These are phyloP conservation scores for Sherardia arvensis DNA, from an alignment of 257 asterid genomes.

Conservation along the genomic window DNA sequence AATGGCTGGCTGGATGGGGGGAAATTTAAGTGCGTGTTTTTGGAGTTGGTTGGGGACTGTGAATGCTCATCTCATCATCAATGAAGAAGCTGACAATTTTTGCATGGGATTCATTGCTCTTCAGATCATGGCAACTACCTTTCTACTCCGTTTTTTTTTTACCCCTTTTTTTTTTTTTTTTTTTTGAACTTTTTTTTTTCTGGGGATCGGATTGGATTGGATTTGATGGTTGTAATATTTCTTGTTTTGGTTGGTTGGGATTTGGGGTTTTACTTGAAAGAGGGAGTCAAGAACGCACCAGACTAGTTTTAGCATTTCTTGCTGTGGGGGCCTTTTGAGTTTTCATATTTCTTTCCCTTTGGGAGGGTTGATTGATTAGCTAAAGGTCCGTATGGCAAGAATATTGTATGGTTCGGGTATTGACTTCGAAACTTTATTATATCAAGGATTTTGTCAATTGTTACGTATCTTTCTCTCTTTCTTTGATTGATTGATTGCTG, in stretches of 20 bases:
- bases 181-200: neutral
- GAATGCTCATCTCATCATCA: slow-evolving; percentile 41
- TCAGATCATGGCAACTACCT: slow-evolving; percentile 26
- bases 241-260: neutral
- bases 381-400: neutral
- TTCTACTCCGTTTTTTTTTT: neutral
- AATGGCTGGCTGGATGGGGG: neutral
- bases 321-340: slow-evolving; percentile 14
- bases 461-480: neutral
- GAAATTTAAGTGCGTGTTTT: neutral
- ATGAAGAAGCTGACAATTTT: slow-evolving; percentile 39
- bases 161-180: neutral
- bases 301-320: slow-evolving; percentile 11
- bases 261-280: slow-evolving; percentile 3
- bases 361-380: neutral
- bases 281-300: slow-evolving; percentile 65
- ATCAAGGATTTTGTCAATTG: slow-evolving; percentile 4
- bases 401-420: slow-evolving; percentile 92
- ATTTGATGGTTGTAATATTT: neutral
- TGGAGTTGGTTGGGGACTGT: slow-evolving; percentile 50
- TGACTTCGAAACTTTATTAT: slow-evolving; percentile 58
- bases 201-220: neutral
- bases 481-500: neutral
- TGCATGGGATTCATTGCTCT: slow-evolving; percentile 28
- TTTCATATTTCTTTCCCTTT: too few relatives aligned